A percentile compares a stretch with the other conserved stretches of the same genome.
Conservation (phyloP, 495 filamentous ascomycete genomes). For the Penicillium lividum region DNA sequence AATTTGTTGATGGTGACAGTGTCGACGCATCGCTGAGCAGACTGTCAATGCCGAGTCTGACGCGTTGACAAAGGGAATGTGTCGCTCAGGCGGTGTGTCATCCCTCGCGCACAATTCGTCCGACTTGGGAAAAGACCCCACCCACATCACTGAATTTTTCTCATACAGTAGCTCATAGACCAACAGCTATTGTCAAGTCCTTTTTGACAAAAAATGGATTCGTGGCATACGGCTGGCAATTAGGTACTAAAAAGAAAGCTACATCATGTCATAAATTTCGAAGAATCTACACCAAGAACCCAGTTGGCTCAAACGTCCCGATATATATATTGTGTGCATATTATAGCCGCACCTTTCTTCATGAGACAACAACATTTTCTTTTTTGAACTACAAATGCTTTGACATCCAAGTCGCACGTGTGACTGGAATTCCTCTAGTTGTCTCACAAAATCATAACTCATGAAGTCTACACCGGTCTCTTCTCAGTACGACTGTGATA, state of each 20-base stretch:
- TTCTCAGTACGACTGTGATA: not conserved
- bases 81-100: slow-evolving; percentile 6
- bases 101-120: not conserved
- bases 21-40: slow-evolving; percentile 3
- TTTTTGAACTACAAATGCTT: slow-evolving; percentile 1
- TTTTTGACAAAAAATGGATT: not conserved
- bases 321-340: too few species aligned
- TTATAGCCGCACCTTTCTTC: not conserved
- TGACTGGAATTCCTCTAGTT: not conserved
- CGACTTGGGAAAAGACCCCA: too few species aligned
- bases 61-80: slow-evolving; percentile 2
- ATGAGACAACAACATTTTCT: slow-evolving; percentile 1
- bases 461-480: not conserved
- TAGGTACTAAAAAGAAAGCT: slow-evolving; percentile 1
- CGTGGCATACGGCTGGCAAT: not conserved
- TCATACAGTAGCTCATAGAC: not conserved
- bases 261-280: not conserved
- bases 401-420: not conserved
- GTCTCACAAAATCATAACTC: not conserved
- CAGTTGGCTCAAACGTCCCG: slow-evolving; percentile 1
- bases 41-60: slow-evolving; percentile 1
- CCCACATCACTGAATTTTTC: slow-evolving; percentile 3
- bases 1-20: slow-evolving; percentile 1
- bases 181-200: slow-evolving; percentile 5
- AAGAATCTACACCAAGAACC: slow-evolving; percentile 1